Base-by-base conservation (phyloP, 805 yeast species). In the Cyberlindnera maclurae region DNA sequence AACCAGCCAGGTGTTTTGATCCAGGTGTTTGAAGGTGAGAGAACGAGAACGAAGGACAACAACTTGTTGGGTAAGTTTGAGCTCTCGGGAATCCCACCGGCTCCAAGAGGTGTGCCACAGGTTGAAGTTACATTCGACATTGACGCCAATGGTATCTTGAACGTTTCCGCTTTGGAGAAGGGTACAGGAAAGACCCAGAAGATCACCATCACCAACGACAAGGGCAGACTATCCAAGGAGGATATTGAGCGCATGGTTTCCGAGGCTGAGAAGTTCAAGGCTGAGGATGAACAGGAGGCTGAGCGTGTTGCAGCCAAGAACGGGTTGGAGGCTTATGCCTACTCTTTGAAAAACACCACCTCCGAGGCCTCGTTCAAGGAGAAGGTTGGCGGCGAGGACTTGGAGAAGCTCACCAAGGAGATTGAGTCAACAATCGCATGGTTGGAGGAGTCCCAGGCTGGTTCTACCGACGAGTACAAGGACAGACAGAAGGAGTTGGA, bases 1-100 rank as follows among this genome's bases (percentile, higher is more conserved):
- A 89, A 90, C 84, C 98, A 90, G 75, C 97, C 97, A 61, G 96
- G 97, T 84, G 97, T 90, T 56, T 77, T 89, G 73, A 90, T 90
- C 69, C 97, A 89, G 77, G 97, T 89, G 55, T 89, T 73, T 62
- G 96, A 89, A 77, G 97, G 97, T 82, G 97, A 89, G 77, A 86
- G 97, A 76, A 84, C 95, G 51, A 81, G 81, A 73, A 88, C 96
- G 40, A 84, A 82, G 76, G 97, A 90, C 70, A 89, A 89, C 84
- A 89, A 88, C 82, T 69, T 87, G 66, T 82, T 89, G 62, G 97
- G 97, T 77, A 89, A 89, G 74, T 89, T 89, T 73, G 97, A 89
- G 71, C 79, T 89, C 60, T 70, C 93, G 54, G 96, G 96, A 66
- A 89, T 89, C 51, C 97, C 97, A 62, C 96, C 97, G 56, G 96